Evolutionary conservation across 148 eudicot species (phyloP), one percentile per base, ranked within the genome.

Genomic region (Polygonum aviculare): DNA sequence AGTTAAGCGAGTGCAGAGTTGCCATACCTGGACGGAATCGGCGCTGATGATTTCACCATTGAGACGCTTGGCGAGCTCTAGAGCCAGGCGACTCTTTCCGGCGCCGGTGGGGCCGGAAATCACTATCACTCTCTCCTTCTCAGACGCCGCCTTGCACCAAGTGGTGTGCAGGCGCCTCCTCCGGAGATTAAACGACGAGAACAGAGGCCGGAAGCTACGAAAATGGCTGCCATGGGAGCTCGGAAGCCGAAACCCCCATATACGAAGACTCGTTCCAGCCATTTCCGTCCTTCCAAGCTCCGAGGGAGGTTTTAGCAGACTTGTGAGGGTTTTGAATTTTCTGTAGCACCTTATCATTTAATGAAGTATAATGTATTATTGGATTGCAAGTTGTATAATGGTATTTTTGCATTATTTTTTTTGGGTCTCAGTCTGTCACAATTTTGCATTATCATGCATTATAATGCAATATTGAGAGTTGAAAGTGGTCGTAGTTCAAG

Each of bases 31-130:
- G 62, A 94, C 97, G 33, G 98, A 94, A 76, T 94, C 98, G 26
- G 98, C 98, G 54, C 92, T 90, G 78, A 94, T 84, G 19, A 94
- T 94, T 87, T 94, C 98, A 6, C 97, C 98, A 50, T 94, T 90
- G 69, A 94, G 87, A 10, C 93, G 86, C 78, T 90, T 90, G 14
- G 97, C 91, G 60, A 94, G 96, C 84, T 94, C 97, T 12, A 94
- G 75, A 0, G 97, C 93, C 6, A 94, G 90, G 51, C 90, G 87
- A 70, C 92, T 85, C 86, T 94, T 94, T 0, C 98, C 98, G 75
- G 97, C 90, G 12, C 98, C 97, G 41, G 98, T 94, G 55, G 98
- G 98, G 1, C 98, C 98, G 1, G 96, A 89, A 39, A 94, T 94
- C 33, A 94, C 97, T 0, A 92, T 85, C 9, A 94, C 90, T 74